Evolutionary conservation across 352 stramenopile species (phyloP).

Genomic region (Phytophthora idaei): DNA sequence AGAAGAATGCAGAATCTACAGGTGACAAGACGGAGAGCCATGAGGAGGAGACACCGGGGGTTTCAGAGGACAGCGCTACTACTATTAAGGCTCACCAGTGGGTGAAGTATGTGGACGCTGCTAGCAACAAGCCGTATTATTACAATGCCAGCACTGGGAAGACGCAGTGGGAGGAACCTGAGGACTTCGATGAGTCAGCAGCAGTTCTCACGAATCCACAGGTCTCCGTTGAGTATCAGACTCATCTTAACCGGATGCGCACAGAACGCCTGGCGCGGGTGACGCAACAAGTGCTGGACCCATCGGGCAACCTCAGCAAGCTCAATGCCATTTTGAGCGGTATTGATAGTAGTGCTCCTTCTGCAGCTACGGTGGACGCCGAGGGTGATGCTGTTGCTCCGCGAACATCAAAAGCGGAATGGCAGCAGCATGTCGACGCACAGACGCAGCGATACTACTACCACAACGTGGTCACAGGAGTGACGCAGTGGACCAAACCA

Average conservation of each 20-base stretch:
- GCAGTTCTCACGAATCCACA: slow-evolving; percentile 16
- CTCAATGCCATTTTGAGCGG: slow-evolving; percentile 75
- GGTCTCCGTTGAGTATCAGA: slow-evolving; percentile 64
- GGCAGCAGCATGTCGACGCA: slow-evolving; percentile 87
- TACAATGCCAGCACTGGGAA: slow-evolving; percentile 61
- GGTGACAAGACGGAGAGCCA: not conserved
- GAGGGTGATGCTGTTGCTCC: slow-evolving; percentile 7
- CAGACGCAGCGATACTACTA: slow-evolving; percentile 86
- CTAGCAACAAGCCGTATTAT: slow-evolving; percentile 78
- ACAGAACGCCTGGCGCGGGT: slow-evolving; percentile 56
- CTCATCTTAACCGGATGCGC: slow-evolving; percentile 61
- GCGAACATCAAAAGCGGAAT: slow-evolving; percentile 50
- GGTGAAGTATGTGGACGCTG: slow-evolving; percentile 75
- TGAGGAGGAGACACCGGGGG: slow-evolving; percentile 1
- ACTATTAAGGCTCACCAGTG: slow-evolving; percentile 36
- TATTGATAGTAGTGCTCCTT: slow-evolving; percentile 44
- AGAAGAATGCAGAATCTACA: slow-evolving; percentile 14
- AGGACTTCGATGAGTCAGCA: slow-evolving; percentile 48
- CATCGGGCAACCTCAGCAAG: slow-evolving; percentile 68
- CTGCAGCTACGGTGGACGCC: not conserved
- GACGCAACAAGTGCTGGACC: slow-evolving; percentile 72
- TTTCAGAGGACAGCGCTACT: not conserved
- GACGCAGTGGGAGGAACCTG: slow-evolving; percentile 77
- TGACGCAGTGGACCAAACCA: slow-evolving; percentile 83
- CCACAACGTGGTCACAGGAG: slow-evolving; percentile 77